Conservation (phyloP, 208 protist species). For the Acanthamoeba triangularis region DNA sequence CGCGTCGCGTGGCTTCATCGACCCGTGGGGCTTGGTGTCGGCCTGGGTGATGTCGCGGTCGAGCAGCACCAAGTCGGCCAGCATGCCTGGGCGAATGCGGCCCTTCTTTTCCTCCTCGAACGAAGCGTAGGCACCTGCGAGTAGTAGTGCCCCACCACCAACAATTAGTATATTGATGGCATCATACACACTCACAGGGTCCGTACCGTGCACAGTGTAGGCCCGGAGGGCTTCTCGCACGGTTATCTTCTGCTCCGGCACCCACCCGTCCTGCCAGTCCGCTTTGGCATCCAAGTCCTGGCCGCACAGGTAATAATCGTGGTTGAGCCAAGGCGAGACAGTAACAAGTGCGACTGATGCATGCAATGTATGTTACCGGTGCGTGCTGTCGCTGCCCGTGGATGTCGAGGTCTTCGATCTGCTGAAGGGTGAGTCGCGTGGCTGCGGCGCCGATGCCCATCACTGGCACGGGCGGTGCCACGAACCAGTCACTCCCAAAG, state of each 20-base stretch:
- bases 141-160: background rate
- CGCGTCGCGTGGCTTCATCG: background rate
- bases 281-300: conserved; percentile 15
- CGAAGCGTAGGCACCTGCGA: conserved; percentile 1
- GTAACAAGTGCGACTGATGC: too few species aligned
- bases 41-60: conserved; percentile 37
- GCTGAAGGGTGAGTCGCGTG: conserved; percentile 3
- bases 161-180: background rate
- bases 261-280: background rate
- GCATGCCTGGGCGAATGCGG: background rate
- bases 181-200: too few species aligned
- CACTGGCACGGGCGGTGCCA: conserved; percentile 26
- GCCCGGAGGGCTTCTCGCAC: conserved; percentile 16
- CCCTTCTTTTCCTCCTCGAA: conserved; percentile 52
- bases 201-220: background rate
- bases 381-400: background rate
- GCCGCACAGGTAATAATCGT: conserved; percentile 7
- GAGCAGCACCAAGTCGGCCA: conserved; percentile 52
- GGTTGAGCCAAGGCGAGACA: too few species aligned
- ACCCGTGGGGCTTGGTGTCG: background rate
- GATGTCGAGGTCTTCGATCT: conserved; percentile 8
- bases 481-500: conserved; percentile 77
- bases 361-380: background rate
- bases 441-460: conserved; percentile 46
- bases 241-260: conserved; percentile 27